Conservation (phyloP, 768 basidiomycete species). For the Rhizopogon vulgaris region DNA sequence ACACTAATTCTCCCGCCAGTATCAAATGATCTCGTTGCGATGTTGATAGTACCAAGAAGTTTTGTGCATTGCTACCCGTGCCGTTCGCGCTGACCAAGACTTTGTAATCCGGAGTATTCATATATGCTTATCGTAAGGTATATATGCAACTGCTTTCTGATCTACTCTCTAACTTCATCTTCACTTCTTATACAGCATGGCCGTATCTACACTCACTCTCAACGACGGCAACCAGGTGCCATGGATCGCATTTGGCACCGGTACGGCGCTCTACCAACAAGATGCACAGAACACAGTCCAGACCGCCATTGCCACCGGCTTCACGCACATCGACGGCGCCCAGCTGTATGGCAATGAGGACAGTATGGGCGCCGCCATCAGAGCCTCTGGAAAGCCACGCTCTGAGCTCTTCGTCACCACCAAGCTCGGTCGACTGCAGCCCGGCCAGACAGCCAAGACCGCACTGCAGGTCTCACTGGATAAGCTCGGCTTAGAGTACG, state of each 20-base stretch:
- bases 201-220: conserved; percentile 19
- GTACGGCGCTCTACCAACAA: conserved; percentile 2
- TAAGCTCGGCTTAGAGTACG: conserved; percentile 52
- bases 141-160: no score
- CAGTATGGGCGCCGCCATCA: conserved; percentile 27
- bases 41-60: no score
- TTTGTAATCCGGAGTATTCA: no score
- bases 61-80: no score
- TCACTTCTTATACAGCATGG: conserved; percentile 9
- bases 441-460: conserved; percentile 39
- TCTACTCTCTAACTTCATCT: background rate
- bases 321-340: conserved; percentile 34
- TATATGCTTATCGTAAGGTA: no score
- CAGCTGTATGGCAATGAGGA: conserved; percentile 34
- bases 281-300: conserved; percentile 13
- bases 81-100: no score
- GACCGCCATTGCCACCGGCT: conserved; percentile 27
- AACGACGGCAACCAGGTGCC: conserved; percentile 32
- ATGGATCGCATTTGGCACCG: conserved; percentile 32
- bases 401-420: conserved; percentile 43
- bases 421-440: conserved; percentile 45
- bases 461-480: background rate
- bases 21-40: no score
- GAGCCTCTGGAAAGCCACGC: conserved; percentile 27
- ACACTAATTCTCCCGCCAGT: no score